Evolutionary conservation across 495 filamentous ascomycete species (phyloP).

Genomic region (Tuber brumale): DNA sequence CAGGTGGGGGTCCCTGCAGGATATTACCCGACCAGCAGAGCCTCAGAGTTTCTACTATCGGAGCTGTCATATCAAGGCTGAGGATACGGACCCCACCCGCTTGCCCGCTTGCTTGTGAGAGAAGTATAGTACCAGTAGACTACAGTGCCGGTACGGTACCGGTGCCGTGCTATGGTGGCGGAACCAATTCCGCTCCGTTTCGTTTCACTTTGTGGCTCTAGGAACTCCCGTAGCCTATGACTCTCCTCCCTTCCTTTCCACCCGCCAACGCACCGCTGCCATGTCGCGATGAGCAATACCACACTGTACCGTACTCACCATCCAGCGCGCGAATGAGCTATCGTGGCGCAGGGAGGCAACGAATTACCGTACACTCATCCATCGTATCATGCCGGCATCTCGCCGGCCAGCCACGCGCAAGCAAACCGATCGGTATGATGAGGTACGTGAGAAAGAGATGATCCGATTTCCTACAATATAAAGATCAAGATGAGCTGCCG

Average conservation of each 20-base stretch:
- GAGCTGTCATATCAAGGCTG: neutral
- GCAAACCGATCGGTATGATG: neutral
- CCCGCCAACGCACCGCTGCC: neutral
- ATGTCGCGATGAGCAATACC: neutral
- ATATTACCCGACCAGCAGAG: neutral
- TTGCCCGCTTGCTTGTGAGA: neutral
- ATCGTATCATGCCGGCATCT: neutral
- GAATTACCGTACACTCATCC: neutral
- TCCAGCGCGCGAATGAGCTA: neutral
- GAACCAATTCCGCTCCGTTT: neutral
- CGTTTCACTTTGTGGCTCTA: neutral
- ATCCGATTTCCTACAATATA: neutral
- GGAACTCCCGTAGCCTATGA: neutral
- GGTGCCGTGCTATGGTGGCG: neutral
- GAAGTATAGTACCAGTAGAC: neutral
- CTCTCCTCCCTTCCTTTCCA: neutral
- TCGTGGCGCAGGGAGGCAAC: neutral
- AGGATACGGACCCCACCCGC: neutral
- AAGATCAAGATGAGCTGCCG: neutral
- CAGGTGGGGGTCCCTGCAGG: neutral
- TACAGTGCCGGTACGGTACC: too few relatives aligned
- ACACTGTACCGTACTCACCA: neutral
- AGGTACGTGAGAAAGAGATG: neutral
- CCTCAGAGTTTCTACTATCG: neutral
- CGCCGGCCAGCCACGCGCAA: neutral